Percentiles rank a stretch among this genome's conserved stretches.
These are phyloP conservation scores for Pleurotus citrinopileatus DNA, from an alignment of 768 basidiomycete genomes.

Conservation along the genomic window DNA sequence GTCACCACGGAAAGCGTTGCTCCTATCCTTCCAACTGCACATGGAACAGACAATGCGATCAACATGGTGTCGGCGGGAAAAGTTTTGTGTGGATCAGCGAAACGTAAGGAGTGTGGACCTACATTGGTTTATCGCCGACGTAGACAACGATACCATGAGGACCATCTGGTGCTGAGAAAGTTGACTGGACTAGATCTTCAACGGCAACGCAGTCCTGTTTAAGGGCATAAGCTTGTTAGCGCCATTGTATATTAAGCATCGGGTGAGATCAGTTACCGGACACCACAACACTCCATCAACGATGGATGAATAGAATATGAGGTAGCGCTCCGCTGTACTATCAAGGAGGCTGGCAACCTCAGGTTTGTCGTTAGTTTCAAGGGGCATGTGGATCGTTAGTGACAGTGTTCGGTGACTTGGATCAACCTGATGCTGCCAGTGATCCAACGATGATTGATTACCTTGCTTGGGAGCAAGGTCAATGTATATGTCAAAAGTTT, in stretches of 20 bases:
- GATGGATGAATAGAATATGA: slow-evolving; percentile 73
- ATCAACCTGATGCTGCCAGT: no score
- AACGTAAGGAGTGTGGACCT: slow-evolving; percentile 24
- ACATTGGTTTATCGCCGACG: slow-evolving; percentile 67
- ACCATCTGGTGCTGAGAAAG: slow-evolving; percentile 40
- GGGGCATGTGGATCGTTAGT: slow-evolving; percentile 45
- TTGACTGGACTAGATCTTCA: slow-evolving; percentile 49
- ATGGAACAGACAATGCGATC: not conserved
- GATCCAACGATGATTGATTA: no score
- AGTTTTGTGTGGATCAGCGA: slow-evolving; percentile 1
- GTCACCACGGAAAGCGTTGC: slow-evolving; percentile 55
- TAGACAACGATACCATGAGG: slow-evolving; percentile 63
- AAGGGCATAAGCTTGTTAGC: not conserved
- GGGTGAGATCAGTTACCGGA: slow-evolving; percentile 44
- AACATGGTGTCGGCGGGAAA: no score
- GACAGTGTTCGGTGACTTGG: not conserved
- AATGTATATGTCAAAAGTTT: no score
- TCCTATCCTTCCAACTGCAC: slow-evolving; percentile 61
- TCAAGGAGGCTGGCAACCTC: slow-evolving; percentile 34
- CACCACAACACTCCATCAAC: slow-evolving; percentile 69
- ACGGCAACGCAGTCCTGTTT: slow-evolving; percentile 63
- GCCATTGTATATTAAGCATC: slow-evolving; percentile 2
- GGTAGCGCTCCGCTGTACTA: slow-evolving; percentile 43
- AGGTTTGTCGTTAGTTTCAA: slow-evolving; percentile 35
- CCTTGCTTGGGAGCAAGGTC: no score